phyloP scores from a whole-genome alignment of 1,284 basidiomycete species.

The Ustilago tritici region DNA sequence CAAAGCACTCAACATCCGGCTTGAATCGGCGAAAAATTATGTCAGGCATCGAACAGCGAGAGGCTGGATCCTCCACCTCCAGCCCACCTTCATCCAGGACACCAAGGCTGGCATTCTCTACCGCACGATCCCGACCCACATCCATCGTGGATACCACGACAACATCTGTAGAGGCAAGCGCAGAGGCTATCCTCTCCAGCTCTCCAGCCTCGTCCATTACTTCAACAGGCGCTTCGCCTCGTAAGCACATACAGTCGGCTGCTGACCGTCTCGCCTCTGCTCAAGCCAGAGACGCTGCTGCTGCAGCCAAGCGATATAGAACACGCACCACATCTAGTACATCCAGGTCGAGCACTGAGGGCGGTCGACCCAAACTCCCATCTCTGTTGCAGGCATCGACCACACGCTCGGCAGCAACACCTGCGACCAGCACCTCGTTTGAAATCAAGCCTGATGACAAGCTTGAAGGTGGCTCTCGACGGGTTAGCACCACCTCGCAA shows the following conservation, averaged over 20 bases:
- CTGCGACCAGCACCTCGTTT: slow-evolving; percentile 27
- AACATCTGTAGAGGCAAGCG: slow-evolving; percentile 20
- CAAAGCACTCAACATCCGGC: background rate
- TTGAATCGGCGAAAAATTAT: slow-evolving; percentile 4
- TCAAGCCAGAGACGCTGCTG: slow-evolving; percentile 40
- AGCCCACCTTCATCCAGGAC: slow-evolving; percentile 28
- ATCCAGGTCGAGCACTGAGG: slow-evolving; percentile 40
- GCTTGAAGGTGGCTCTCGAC: slow-evolving; percentile 1
- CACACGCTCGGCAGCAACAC: slow-evolving; percentile 22
- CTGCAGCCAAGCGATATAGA: slow-evolving; percentile 34
- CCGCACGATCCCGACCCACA: slow-evolving; percentile 35
- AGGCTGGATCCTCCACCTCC: slow-evolving; percentile 18
- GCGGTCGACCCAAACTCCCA: slow-evolving; percentile 32
- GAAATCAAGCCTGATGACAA: slow-evolving; percentile 15
- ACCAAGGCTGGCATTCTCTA: slow-evolving; percentile 38
- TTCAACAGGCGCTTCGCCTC: slow-evolving; percentile 31
- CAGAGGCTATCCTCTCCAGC: slow-evolving; percentile 35
- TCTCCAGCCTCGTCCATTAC: slow-evolving; percentile 41
- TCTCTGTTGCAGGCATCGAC: slow-evolving; percentile 37
- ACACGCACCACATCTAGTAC: slow-evolving; percentile 37
- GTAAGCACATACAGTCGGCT: slow-evolving; percentile 42
- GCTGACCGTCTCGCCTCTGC: slow-evolving; percentile 36
- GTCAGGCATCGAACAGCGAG: slow-evolving; percentile 21
- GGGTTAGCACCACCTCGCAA: background rate
- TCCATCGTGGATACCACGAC: slow-evolving; percentile 42